These are phyloP conservation scores for Wickerhamia fluorescens DNA, from an alignment of 805 yeast genomes.

Conservation along the genomic window DNA sequence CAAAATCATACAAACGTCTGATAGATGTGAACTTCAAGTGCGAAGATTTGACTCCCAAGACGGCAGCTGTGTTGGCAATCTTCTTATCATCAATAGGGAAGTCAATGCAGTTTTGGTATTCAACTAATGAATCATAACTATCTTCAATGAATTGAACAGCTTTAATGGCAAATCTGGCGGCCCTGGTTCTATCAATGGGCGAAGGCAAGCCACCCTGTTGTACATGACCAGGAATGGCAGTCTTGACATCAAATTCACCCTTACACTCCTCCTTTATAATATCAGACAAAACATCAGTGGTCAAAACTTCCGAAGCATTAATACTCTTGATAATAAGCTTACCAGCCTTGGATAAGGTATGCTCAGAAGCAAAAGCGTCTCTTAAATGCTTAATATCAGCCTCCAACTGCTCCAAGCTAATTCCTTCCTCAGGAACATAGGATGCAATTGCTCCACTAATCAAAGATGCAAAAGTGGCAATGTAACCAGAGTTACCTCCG, in stretches of 20 bases:
- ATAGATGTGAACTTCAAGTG: conserved; percentile 70
- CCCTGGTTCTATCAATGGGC: conserved; percentile 87
- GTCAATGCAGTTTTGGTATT: conserved; percentile 19
- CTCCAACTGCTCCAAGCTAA: conserved; percentile 58
- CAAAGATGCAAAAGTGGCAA: conserved; percentile 79
- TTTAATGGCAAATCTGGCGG: conserved; percentile 83
- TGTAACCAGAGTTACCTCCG: conserved; percentile 94
- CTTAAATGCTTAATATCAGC: conserved; percentile 68
- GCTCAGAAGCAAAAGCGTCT: conserved; percentile 62
- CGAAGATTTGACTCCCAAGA: conserved; percentile 55
- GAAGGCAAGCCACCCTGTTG: conserved; percentile 97
- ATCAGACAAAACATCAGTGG: conserved; percentile 75
- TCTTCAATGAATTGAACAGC: conserved; percentile 85
- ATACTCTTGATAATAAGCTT: conserved; percentile 80
- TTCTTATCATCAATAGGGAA: conserved; percentile 27
- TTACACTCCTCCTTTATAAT: conserved; percentile 74
- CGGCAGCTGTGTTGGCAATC: conserved; percentile 32
- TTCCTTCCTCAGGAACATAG: conserved; percentile 84
- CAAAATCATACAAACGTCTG: conserved; percentile 73
- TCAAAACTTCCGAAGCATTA: conserved; percentile 73
- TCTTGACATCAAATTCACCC: conserved; percentile 79
- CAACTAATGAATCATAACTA: conserved; percentile 13
- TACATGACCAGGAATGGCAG: conserved; percentile 96
- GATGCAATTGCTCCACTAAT: conserved; percentile 89
- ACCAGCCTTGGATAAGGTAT: conserved; percentile 78